These are phyloP conservation scores for Penicillium crystallinum DNA, from an alignment of 495 filamentous ascomycete species.

Conservation along the genomic window DNA sequence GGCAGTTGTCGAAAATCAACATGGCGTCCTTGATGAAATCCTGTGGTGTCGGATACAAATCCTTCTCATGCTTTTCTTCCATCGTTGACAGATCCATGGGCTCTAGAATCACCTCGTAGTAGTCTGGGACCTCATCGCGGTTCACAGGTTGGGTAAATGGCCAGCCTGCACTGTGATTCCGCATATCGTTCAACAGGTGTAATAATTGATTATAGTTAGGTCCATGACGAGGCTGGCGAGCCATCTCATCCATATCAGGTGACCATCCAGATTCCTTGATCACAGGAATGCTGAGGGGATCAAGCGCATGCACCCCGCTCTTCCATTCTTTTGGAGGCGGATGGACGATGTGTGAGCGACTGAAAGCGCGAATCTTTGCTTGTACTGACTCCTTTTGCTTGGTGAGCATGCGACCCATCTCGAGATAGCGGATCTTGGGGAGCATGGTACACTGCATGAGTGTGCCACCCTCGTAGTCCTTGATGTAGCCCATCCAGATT, in stretches of 20 bases:
- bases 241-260: slow-evolving; percentile 94
- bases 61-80: slow-evolving; percentile 92
- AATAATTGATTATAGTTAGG: slow-evolving; percentile 93
- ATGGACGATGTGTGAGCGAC: slow-evolving; percentile 83
- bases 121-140: slow-evolving; percentile 89
- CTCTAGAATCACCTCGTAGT: slow-evolving; percentile 97
- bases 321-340: slow-evolving; percentile 80
- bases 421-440: slow-evolving; percentile 88
- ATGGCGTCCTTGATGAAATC: slow-evolving; percentile 90
- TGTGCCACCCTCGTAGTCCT: slow-evolving; percentile 97
- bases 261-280: slow-evolving; percentile 92
- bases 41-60: slow-evolving; percentile 84
- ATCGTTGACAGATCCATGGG: slow-evolving; percentile 97
- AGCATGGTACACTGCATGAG: slow-evolving; percentile 99
- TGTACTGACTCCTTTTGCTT: slow-evolving; percentile 95
- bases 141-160: slow-evolving; percentile 94
- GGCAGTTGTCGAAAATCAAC: slow-evolving; percentile 91
- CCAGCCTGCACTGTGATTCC: slow-evolving; percentile 88
- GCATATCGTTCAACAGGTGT: slow-evolving; percentile 89
- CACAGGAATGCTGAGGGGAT: slow-evolving; percentile 74
- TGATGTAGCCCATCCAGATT: slow-evolving; percentile 99
- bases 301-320: slow-evolving; percentile 61
- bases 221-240: slow-evolving; percentile 92
- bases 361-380: slow-evolving; percentile 90
- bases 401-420: slow-evolving; percentile 87